Evolutionary conservation across 1,284 basidiomycete genomes (phyloP), one percentile per base, ranked within the genome.

Genomic region (Coniferiporia sulphurascens): DNA sequence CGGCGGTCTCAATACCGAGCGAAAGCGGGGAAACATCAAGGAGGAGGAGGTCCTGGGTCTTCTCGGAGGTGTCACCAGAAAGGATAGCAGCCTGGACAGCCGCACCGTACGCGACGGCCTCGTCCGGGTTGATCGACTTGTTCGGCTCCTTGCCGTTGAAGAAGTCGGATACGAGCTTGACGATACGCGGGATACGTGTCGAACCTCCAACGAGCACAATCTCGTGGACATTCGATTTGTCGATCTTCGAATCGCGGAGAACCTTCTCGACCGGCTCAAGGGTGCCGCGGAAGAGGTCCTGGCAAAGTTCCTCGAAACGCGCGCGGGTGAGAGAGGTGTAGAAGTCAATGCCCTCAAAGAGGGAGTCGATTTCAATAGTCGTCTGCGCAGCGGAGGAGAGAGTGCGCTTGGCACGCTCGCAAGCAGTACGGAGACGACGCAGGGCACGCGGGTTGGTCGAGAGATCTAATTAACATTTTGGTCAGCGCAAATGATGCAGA

Each of bases 241-340:
- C 93, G 71, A 98, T 96, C 85, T 98, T 98, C 67, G 95, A 90
- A 78, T 99, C 96, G 56, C 92, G 90, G 71, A 98, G 89, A 67
- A 98, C 95, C 82, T 97, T 97, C 84, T 98, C 95, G 69, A 98
- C 95, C 64, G 96, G 96, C 73, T 98, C 95, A 73, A 98, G 86
- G 60, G 96, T 98, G 70, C 87, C 85, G 66, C 93, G 91, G 94
- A 99, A 98, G 72, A 97, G 85, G 73, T 96, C 95, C 75, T 95
- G 91, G 82, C 93, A 96, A 63, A 98, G 81, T 78, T 98, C 96
- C 79, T 98, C 95, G 84, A 99, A 99, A 73, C 95, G 93, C 60
- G 96, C 96, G 82, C 95, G 95, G 70, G 95, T 98, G 74, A 99
- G 87, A 61, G 93, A 94, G 44, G 95, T 95, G 85, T 96, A 98